A percentile compares a stretch with the other conserved stretches of the same genome.
Conservation (phyloP, 495 filamentous ascomycete genomes). For the Daldinia grandis region DNA sequence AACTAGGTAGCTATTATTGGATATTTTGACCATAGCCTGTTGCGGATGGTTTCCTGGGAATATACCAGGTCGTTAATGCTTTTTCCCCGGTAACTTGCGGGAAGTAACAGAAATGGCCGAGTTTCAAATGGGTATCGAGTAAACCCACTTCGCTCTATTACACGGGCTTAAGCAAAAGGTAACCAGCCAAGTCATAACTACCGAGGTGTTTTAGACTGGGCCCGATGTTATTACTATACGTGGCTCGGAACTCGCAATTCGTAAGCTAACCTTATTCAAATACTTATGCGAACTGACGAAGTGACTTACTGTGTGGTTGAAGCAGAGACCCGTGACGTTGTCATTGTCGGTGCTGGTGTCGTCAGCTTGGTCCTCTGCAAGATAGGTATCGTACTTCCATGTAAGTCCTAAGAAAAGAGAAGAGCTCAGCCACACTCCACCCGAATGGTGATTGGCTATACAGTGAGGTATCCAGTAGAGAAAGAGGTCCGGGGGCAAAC, state of each 20-base stretch:
- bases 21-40: too few relatives aligned
- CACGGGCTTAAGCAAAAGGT: background rate
- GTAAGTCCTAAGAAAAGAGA: constrained; percentile 15
- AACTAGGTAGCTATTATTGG: too few relatives aligned
- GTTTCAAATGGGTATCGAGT: constrained; percentile 11
- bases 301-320: background rate
- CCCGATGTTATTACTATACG: background rate
- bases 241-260: constrained; percentile 24
- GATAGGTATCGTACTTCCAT: background rate
- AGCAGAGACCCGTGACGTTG: background rate
- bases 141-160: background rate
- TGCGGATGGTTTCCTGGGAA: too few relatives aligned
- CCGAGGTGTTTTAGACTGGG: background rate
- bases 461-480: constrained; percentile 14
- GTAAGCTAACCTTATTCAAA: constrained; percentile 18
- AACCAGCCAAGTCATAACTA: background rate
- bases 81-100: too few relatives aligned
- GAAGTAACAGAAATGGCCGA: background rate
- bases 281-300: background rate
- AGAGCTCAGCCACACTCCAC: constrained; percentile 30
- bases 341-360: background rate
- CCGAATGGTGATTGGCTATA: constrained; percentile 7
- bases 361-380: constrained; percentile 1
- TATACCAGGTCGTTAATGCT: too few relatives aligned
- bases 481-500: constrained; percentile 12